Base-by-base conservation (phyloP, 2,329 filamentous ascomycete species). In the Diplodia mutila region DNA sequence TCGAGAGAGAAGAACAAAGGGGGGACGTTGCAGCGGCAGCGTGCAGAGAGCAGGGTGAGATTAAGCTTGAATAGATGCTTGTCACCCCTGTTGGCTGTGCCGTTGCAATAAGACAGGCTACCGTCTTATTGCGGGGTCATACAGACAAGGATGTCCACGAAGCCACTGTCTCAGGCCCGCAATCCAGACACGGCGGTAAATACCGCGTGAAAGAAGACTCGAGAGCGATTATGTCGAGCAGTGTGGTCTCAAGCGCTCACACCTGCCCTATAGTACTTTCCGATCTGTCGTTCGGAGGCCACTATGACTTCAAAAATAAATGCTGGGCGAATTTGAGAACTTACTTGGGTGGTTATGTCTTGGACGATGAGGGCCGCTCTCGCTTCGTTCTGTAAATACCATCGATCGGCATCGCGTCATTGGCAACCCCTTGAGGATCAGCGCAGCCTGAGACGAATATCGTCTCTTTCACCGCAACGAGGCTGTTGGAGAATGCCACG, bases 1-100 rank as follows among this genome's bases (percentile, higher is more conserved):
- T 11, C 8, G n/a, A 8, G 3, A 8, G 42, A 9, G 21, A 11
- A 11, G n/a, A 46, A n/a, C n/a, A n/a, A n/a, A n/a, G n/a, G n/a
- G n/a, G n/a, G n/a, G n/a, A n/a, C n/a, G n/a, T n/a, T n/a, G 42
- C 3, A 21, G 18, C 42, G n/a, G 18, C 39, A 6, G 39, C 18
- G 18, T 18, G 39, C 2, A 46, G 8, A 11, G 18, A 5, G 3
- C n/a, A 21, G 42, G 14, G 57, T 48, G 39, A 48, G 27, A 29
- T 61, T 61, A 61, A 61, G 57, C 57, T 61, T 61, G 39, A 48
- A 61, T 61, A 32, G 57, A 61, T 61, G 57, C 57, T 61, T 61
- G 39, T 61, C 23, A 14, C 39, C 39, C 39, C 39, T 61, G 39
- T 32, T 25, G 39, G 37, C 46, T 61, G 39, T 61, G 25, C 18